phyloP scores from a whole-genome alignment of 306 rosid genomes.

The Hippophae gyantsensis region DNA sequence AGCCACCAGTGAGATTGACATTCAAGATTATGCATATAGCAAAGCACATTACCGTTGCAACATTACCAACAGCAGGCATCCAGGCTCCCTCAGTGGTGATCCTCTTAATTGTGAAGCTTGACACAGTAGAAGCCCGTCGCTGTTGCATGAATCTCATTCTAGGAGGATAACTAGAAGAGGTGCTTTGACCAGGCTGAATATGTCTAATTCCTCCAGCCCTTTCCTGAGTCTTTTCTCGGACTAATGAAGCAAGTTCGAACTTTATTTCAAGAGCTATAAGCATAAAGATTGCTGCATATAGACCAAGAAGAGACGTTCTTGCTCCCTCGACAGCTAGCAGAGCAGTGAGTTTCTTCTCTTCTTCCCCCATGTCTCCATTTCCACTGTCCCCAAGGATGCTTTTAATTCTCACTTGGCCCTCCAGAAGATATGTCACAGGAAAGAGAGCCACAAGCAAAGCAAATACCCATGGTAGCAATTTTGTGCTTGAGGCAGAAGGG shows the following conservation, averaged over 20 bases:
- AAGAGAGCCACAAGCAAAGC: constrained; percentile 94
- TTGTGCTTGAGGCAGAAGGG: constrained; percentile 96
- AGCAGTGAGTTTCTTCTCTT: constrained; percentile 76
- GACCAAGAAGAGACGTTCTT: constrained; percentile 92
- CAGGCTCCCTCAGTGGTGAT: constrained; percentile 92
- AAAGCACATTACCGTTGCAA: constrained; percentile 91
- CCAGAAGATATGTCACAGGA: constrained; percentile 95
- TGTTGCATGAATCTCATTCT: constrained; percentile 87
- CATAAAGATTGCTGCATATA: constrained; percentile 94
- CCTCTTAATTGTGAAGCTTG: constrained; percentile 76
- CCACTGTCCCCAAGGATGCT: constrained; percentile 55
- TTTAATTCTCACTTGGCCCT: constrained; percentile 82
- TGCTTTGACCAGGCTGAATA: constrained; percentile 49
- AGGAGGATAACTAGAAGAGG: constrained; percentile 51
- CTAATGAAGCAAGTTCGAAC: constrained; percentile 70
- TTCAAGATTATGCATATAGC: constrained; percentile 86
- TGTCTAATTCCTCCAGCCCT: constrained; percentile 54
- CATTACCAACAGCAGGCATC: constrained; percentile 99
- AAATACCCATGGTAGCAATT: constrained; percentile 92
- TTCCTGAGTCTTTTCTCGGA: constrained; percentile 62
- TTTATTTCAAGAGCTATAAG: constrained; percentile 86
- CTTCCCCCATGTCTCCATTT: constrained; percentile 66
- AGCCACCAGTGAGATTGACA: constrained; percentile 80
- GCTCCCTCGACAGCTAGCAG: constrained; percentile 96
- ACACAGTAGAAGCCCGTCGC: constrained; percentile 56